Conservation (phyloP, 2,329 filamentous ascomycete species). For the Orbilia javanica region DNA sequence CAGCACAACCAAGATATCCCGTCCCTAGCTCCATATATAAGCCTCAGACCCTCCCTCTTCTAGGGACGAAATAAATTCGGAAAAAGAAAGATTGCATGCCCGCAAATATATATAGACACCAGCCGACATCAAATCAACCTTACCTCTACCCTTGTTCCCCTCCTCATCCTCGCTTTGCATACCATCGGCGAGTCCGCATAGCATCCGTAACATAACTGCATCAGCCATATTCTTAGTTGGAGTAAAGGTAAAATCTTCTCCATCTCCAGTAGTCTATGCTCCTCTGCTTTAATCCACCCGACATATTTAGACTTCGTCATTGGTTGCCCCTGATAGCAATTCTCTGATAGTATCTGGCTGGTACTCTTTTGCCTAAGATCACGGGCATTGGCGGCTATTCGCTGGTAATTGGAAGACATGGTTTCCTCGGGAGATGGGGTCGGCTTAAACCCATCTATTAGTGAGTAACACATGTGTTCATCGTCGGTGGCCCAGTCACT, state of each 20-base stretch:
- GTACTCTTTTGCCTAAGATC: conserved; percentile 1
- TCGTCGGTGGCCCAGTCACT: conserved; percentile 4
- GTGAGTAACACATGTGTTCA: neutral
- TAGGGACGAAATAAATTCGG: too few relatives aligned
- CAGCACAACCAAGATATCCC: neutral
- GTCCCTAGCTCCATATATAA: neutral
- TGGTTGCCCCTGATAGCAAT: neutral
- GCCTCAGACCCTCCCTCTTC: neutral
- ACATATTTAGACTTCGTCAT: neutral
- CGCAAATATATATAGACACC: too few relatives aligned
- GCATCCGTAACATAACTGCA: conserved; percentile 29
- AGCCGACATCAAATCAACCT: conserved; percentile 25
- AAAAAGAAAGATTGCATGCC: too few relatives aligned
- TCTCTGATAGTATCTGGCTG: neutral
- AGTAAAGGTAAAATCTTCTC: conserved; percentile 28
- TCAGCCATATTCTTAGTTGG: conserved; percentile 38
- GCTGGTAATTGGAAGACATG: neutral
- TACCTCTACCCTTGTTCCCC: conserved; percentile 16
- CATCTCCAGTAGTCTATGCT: neutral
- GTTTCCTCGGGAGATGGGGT: neutral
- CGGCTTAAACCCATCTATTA: conserved; percentile 5
- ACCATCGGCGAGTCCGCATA: conserved; percentile 28
- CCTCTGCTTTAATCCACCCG: conserved; percentile 5
- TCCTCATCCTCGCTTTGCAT: conserved; percentile 24
- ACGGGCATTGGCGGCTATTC: neutral